Conservation (phyloP, 495 filamentous ascomycete genomes). For the Penicillium coffeae region DNA sequence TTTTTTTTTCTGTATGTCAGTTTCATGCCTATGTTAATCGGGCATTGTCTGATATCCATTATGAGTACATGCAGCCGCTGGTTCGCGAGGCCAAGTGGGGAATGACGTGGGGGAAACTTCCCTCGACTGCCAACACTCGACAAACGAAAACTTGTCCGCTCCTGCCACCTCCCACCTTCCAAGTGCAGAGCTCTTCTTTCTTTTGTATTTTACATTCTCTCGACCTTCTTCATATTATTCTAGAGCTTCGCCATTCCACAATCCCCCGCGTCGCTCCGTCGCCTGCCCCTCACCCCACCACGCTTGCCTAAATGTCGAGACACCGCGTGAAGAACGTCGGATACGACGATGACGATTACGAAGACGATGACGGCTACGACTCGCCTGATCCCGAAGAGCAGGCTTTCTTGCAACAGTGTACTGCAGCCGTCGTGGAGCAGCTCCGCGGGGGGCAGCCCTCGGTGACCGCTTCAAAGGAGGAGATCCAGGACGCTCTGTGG, state of each 20-base stretch:
- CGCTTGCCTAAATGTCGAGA: conserved; percentile 36
- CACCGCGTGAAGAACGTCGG: conserved; percentile 45
- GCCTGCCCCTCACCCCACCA: background rate
- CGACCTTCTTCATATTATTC: too few relatives aligned
- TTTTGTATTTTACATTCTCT: too few relatives aligned
- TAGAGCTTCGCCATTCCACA: too few relatives aligned
- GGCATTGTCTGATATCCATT: too few relatives aligned
- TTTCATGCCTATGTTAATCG: too few relatives aligned
- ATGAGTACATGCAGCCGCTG: background rate
- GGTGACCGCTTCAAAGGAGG: conserved; percentile 43
- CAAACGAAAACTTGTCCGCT: too few relatives aligned
- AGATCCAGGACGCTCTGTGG: conserved; percentile 88
- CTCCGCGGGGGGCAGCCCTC: conserved; percentile 37
- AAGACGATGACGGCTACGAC: conserved; percentile 41
- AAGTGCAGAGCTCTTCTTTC: too few relatives aligned
- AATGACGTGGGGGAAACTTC: conserved; percentile 35
- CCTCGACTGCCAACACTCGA: conserved; percentile 6
- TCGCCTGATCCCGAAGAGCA: conserved; percentile 44
- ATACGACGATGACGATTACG: conserved; percentile 43
- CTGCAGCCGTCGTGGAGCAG: conserved; percentile 33
- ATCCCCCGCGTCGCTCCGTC: conserved; percentile 1
- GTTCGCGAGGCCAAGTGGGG: conserved; percentile 15
- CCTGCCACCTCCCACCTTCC: too few relatives aligned
- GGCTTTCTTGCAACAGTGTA: conserved; percentile 38
- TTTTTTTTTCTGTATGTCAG: too few relatives aligned